phyloP scores from a whole-genome alignment of 2,329 filamentous ascomycete species.

The Beauveria australis region DNA sequence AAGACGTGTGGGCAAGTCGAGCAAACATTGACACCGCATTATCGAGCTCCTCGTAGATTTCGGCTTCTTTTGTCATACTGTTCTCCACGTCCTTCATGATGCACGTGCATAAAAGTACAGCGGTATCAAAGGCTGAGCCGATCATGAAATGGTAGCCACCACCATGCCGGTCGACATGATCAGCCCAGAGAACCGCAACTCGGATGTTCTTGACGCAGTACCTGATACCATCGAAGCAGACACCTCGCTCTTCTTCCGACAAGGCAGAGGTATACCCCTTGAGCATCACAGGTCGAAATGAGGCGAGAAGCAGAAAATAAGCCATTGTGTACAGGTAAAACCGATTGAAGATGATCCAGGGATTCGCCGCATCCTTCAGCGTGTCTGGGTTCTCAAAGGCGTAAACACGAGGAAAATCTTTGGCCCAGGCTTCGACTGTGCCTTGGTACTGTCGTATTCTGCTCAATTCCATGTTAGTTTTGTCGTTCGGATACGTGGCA shows the following conservation, averaged over 20 bases:
- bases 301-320: constrained; percentile 36
- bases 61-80: constrained; percentile 24
- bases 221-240: constrained; percentile 34
- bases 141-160: constrained; percentile 41
- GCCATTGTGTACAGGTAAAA: constrained; percentile 36
- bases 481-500: constrained; percentile 21
- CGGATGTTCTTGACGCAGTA: constrained; percentile 34
- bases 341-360: constrained; percentile 38
- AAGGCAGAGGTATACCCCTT: constrained; percentile 22
- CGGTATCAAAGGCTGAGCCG: constrained; percentile 43
- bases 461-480: constrained; percentile 18
- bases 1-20: neutral
- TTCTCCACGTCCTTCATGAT: constrained; percentile 38
- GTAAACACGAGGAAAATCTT: constrained; percentile 33
- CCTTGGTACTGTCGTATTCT: constrained; percentile 25
- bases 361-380: constrained; percentile 30
- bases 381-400: constrained; percentile 31
- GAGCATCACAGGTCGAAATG: constrained; percentile 37
- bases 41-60: constrained; percentile 1
- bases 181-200: constrained; percentile 21
- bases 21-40: constrained; percentile 2
- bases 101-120: constrained; percentile 41
- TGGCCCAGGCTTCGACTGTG: constrained; percentile 34
- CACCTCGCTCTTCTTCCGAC: constrained; percentile 25
- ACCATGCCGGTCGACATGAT: constrained; percentile 20